Conservation (phyloP, 768 basidiomycete genomes). For the Trametes maxima region DNA sequence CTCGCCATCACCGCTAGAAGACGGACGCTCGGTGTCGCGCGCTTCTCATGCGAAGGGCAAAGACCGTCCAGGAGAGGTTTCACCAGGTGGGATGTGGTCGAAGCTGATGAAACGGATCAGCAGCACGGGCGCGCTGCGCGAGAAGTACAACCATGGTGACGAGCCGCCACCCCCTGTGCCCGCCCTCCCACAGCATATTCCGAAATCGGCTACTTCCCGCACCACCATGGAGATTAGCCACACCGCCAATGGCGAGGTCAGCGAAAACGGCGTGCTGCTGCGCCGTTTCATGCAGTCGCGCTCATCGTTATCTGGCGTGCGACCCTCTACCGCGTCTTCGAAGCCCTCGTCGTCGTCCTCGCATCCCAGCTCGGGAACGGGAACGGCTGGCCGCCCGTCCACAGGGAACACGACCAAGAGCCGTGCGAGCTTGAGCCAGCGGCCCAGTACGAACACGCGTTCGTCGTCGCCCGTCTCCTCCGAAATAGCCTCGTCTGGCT, state of each 20-base stretch:
- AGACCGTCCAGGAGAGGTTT: conserved; percentile 32
- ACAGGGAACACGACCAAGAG: conserved; percentile 22
- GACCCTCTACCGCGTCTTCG: conserved; percentile 25
- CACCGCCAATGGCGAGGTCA: conserved; percentile 16
- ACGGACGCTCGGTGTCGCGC: conserved; percentile 14
- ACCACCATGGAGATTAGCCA: conserved; percentile 31
- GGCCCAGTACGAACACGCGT: conserved; percentile 52
- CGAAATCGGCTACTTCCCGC: conserved; percentile 19
- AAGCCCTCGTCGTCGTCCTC: conserved; percentile 21
- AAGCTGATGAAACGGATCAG: conserved; percentile 73
- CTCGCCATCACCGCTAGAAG: conserved; percentile 9
- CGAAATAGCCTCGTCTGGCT: conserved; percentile 55
- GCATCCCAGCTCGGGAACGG: conserved; percentile 22
- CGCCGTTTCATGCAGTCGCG: conserved; percentile 32
- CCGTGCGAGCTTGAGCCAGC: conserved; percentile 25
- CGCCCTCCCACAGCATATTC: conserved; percentile 45
- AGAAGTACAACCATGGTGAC: conserved; percentile 43
- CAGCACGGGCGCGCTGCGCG: conserved; percentile 61
- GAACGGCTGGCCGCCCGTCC: conserved; percentile 28
- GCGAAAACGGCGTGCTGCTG: conserved; percentile 19
- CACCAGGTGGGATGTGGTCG: conserved; percentile 52
- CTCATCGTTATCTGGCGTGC: conserved; percentile 28
- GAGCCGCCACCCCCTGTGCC: conserved; percentile 58
- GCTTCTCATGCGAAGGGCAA: conserved; percentile 22
- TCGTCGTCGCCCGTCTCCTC: conserved; percentile 66